Conservation (phyloP, 768 basidiomycete species). For the Boletus reticuloceps region DNA sequence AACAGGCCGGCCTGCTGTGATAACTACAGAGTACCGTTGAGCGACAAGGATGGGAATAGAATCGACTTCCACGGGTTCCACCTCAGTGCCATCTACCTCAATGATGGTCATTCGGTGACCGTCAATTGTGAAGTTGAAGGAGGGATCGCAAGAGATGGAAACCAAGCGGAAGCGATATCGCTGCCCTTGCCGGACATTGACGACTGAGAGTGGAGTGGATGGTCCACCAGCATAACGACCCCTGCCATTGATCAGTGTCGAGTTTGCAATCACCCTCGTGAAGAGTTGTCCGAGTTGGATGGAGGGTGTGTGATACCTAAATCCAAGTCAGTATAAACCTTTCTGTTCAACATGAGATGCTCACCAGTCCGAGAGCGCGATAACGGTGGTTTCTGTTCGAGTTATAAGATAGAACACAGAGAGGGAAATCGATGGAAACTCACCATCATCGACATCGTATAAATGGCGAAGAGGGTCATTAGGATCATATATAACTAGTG, state of each 20-base stretch:
- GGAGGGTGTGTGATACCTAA: background rate
- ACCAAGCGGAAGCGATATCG: constrained; percentile 57
- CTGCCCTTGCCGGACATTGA: constrained; percentile 39
- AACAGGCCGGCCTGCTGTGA: constrained; percentile 29
- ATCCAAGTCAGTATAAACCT: background rate
- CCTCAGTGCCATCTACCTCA: background rate
- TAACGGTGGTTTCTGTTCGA: constrained; percentile 36
- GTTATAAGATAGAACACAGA: background rate
- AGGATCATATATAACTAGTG: constrained; percentile 1
- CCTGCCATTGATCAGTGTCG: constrained; percentile 51
- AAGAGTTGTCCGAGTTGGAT: background rate
- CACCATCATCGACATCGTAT: constrained; percentile 47
- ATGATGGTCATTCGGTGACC: constrained; percentile 2
- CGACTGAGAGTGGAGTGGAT: constrained; percentile 37
- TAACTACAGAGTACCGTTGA: constrained; percentile 24
- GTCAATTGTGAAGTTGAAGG: constrained; percentile 1
- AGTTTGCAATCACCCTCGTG: constrained; percentile 19
- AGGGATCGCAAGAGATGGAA: constrained; percentile 43
- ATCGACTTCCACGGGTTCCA: background rate
- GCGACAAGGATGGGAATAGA: constrained; percentile 7
- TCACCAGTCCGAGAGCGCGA: background rate
- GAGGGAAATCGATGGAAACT: background rate
- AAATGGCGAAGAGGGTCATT: constrained; percentile 36
- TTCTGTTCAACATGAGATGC: background rate
- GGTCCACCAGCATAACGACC: constrained; percentile 47